Evolutionary conservation across 2,329 filamentous ascomycete genomes (phyloP).

Genomic region (Hymenoscyphus fraxineus): DNA sequence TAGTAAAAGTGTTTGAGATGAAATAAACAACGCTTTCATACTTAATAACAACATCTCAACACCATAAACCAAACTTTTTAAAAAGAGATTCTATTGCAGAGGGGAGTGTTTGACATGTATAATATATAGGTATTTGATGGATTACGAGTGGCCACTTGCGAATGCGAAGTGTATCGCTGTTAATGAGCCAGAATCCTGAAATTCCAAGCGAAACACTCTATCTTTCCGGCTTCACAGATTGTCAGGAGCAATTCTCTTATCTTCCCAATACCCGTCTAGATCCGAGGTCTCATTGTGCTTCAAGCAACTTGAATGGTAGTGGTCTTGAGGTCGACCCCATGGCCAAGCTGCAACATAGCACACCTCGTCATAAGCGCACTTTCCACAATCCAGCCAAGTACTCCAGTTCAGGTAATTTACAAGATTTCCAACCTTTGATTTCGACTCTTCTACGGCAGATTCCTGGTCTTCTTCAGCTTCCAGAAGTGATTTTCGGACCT

Average conservation of each 20-base stretch:
- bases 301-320: constrained; percentile 45
- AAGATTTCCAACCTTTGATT: constrained; percentile 34
- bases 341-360: constrained; percentile 65
- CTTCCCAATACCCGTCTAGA: constrained; percentile 18
- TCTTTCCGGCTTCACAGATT: background rate
- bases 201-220: background rate
- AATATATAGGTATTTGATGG: too few relatives aligned
- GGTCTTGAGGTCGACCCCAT: constrained; percentile 51
- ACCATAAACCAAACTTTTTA: too few relatives aligned
- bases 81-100: too few relatives aligned
- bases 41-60: too few relatives aligned
- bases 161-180: too few relatives aligned
- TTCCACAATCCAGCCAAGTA: constrained; percentile 53
- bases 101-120: too few relatives aligned
- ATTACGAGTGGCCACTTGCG: too few relatives aligned
- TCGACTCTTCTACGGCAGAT: background rate
- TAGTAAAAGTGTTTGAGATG: too few relatives aligned
- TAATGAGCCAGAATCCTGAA: too few relatives aligned
- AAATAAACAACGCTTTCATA: too few relatives aligned
- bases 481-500: constrained; percentile 20
- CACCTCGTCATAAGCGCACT: constrained; percentile 51
- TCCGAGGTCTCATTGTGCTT: constrained; percentile 20
- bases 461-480: constrained; percentile 3
- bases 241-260: background rate
- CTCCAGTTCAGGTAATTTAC: constrained; percentile 54